Conservation (phyloP, 192 early-diverging fungal genomes). For the Coemansia sp. region DNA sequence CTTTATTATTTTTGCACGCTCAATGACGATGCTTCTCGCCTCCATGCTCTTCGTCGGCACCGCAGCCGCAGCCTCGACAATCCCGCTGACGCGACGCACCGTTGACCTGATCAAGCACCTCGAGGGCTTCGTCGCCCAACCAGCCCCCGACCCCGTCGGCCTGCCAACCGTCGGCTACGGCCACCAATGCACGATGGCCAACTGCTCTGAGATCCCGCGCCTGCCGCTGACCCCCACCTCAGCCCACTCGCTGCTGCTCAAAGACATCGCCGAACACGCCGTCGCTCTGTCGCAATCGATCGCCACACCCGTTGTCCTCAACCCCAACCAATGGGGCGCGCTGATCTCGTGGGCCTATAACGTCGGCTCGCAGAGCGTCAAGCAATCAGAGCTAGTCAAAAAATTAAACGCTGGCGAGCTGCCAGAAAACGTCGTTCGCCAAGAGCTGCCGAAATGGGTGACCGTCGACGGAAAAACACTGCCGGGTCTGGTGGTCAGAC, state of each 20-base stretch:
- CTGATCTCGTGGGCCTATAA: slow-evolving; percentile 1
- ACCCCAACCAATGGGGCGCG: slow-evolving; percentile 44
- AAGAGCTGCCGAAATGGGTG: slow-evolving; percentile 1
- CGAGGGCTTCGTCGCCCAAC: slow-evolving; percentile 38
- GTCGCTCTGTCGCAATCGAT: slow-evolving; percentile 9
- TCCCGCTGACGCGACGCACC: not conserved
- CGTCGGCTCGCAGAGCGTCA: not conserved
- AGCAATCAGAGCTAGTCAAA: not conserved
- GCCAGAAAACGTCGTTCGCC: not conserved
- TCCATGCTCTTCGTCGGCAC: not conserved
- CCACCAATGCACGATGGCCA: slow-evolving; percentile 28
- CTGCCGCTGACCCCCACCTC: slow-evolving; percentile 16
- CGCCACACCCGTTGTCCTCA: not conserved
- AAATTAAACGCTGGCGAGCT: not conserved
- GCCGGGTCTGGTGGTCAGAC: not conserved
- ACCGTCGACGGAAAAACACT: not conserved
- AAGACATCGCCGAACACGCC: slow-evolving; percentile 25
- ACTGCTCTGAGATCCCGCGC: slow-evolving; percentile 21
- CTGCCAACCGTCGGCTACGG: slow-evolving; percentile 49
- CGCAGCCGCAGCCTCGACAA: not conserved
- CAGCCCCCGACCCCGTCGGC: slow-evolving; percentile 41
- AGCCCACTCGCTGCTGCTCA: slow-evolving; percentile 30
- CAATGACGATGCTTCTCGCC: no score
- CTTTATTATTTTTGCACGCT: no score
- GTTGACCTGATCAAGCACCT: slow-evolving; percentile 33